Base-by-base conservation (phyloP, 2,329 filamentous ascomycete genomes). In the Parafenestella ontariensis region DNA sequence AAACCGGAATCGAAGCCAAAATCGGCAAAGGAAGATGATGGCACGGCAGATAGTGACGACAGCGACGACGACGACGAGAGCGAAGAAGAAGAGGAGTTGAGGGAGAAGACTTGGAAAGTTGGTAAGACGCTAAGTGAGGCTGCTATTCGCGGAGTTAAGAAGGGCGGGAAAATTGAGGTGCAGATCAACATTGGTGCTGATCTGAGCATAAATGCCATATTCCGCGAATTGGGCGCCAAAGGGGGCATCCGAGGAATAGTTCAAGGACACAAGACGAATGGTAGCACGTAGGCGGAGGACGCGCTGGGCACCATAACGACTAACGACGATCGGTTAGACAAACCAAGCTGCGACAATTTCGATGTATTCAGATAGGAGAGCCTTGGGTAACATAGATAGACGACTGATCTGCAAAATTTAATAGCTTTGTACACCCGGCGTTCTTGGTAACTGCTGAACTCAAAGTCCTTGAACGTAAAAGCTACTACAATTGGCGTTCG, bases 101-200 rank as follows among this genome's bases (percentile, higher is more conserved):
- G 93, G 61, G 90, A 96, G 79, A 92, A 95, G 84, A 82, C 95
- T 55, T 97, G 92, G 92, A 96, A 96, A 84, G 85, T 92, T 43
- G 90, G 91, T 66, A 87, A 83, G 61, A 82, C 88, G 26, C 85
- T 99, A 56, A 93, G 92, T 56, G 95, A 99, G 82, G 89, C 91
- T 10, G 90, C 89, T 28, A 80, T 99, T 74, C 89, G 86, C 77
- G 91, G 84, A 55, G 86, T 96, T 66, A 94, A 94, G 87, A 92
- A 94, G 81, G 89, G 87, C 54, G 86, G 86, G 70, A 96, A 96
- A 83, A 87, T 99, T 63, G 95, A 99, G 83, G 88, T 98, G 49
- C 96, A 92, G 74, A 86, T 98, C 70, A 96, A 94, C 76, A 89
- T 98, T 62, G 85, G 84, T 50, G 88, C 86, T 23, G 92, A 98